Conservation (phyloP, 805 yeast species). For the Debaryomyces tyrocola region DNA sequence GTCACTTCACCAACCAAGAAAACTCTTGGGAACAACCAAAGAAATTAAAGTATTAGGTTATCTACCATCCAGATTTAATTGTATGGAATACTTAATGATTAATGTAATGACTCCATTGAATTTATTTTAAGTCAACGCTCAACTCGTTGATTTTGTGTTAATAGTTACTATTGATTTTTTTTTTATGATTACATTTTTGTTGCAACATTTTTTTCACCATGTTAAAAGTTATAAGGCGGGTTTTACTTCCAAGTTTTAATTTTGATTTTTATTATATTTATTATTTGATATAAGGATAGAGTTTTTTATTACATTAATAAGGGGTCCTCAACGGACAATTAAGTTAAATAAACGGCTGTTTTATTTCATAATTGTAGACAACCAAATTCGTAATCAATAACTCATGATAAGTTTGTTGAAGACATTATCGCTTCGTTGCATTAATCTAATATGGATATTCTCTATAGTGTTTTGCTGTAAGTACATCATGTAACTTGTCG, state of each 20-base stretch:
- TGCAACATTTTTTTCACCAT: conserved; percentile 5
- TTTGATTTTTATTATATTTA: conserved; percentile 18
- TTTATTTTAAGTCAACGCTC: conserved; percentile 36
- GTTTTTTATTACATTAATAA: conserved; percentile 44
- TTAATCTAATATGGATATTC: no score
- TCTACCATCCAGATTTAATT: neutral
- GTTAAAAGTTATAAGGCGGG: conserved; percentile 8
- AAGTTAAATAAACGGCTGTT: conserved; percentile 17
- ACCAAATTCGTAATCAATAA: no score
- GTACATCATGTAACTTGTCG: no score
- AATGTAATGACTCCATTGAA: conserved; percentile 43
- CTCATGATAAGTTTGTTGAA: no score
- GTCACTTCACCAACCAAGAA: conserved; percentile 99
- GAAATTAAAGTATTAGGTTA: conserved; percentile 57
- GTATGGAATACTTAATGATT: conserved; percentile 30
- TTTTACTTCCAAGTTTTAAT: conserved; percentile 16
- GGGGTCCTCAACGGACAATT: conserved; percentile 55
- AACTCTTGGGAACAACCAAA: conserved; percentile 99
- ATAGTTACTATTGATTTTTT: conserved; percentile 14
- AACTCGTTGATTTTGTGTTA: conserved; percentile 39
- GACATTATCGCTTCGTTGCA: no score
- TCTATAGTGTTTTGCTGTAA: no score
- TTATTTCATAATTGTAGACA: conserved; percentile 1
- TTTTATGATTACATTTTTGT: conserved; percentile 10
- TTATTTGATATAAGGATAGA: conserved; percentile 26